Evolutionary conservation across 2,329 filamentous ascomycete species (phyloP), one percentile per base, ranked within the genome.

Genomic region (Colletotrichum godetiae): DNA sequence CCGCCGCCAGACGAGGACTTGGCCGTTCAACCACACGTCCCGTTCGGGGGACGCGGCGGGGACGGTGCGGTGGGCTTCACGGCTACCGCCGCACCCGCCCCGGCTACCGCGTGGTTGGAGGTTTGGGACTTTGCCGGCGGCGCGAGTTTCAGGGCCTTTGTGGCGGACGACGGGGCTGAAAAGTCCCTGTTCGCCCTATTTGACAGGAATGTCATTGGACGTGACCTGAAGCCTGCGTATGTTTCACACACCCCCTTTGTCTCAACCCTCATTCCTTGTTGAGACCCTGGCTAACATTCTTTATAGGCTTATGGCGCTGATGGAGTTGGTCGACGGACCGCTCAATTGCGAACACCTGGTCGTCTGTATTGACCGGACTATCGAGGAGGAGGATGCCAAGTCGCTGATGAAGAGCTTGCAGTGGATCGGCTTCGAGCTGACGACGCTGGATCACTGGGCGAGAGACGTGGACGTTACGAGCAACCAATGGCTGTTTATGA

Each of bases 371-470:
- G 94, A 96, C 81, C 93, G 95, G 75, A 86, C 87, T 58, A 90
- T 92, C 75, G 88, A 90, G 52, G 83, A 88, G 31, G 85, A 88
- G 72, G 91, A 94, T 75, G 86, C 89, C 71, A 90, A 92, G 77
- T 87, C 91, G 72, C 86, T 96, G 77, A 91, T 93, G 79, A 94
- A 93, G 82, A 95, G 95, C 79, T 89, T 98, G 64, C 94, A 95
- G 81, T 98, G 95, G 95, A 95, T 97, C 76, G 95, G 95, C 68
- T 98, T 98, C 80, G 93, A 94, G 80, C 89, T 96, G 76, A 92
- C 91, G 62, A 96, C 94, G 29, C 87, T 98, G 56, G 92, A 95
- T 77, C 89, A 91, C 77, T 98, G 95, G 92, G 89, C 90, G 19
- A 85, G 87, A 58, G 86, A 87, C 52, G 81, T 88, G 67, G 90